These are phyloP conservation scores for Orbilia ellipsospora DNA, from an alignment of 2,329 filamentous ascomycete genomes.

Conservation along the genomic window DNA sequence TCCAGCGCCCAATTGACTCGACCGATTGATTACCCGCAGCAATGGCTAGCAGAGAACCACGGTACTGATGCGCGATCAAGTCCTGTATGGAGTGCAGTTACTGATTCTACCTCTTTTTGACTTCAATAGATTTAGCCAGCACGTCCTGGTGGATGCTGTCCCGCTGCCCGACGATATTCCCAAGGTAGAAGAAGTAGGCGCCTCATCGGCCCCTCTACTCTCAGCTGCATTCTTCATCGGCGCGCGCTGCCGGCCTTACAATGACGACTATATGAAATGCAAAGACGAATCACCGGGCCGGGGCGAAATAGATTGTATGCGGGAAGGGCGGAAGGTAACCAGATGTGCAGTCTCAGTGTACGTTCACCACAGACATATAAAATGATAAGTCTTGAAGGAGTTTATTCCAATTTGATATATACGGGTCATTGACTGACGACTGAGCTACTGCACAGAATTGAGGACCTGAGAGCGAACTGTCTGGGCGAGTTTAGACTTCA, in stretches of 20 bases:
- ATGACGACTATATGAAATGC: conserved; percentile 99
- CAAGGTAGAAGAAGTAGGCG: conserved; percentile 90
- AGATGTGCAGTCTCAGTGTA: conserved; percentile 97
- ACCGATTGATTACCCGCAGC: conserved; percentile 19
- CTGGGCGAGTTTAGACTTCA: conserved; percentile 89
- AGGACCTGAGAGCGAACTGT: conserved; percentile 96
- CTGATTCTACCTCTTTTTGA: conserved; percentile 31
- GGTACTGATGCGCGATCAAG: conserved; percentile 12
- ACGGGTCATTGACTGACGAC: not conserved
- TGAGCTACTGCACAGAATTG: conserved; percentile 71
- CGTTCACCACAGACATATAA: conserved; percentile 60
- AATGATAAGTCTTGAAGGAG: conserved; percentile 7
- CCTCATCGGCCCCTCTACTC: conserved; percentile 89
- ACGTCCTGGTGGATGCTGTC: conserved; percentile 93
- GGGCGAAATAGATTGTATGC: conserved; percentile 94
- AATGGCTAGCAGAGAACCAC: conserved; percentile 44
- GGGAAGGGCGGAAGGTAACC: conserved; percentile 95
- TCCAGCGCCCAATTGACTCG: conserved; percentile 34
- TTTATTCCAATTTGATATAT: not conserved
- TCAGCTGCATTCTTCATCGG: conserved; percentile 98
- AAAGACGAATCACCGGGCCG: conserved; percentile 91
- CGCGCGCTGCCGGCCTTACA: conserved; percentile 91
- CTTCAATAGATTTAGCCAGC: conserved; percentile 84
- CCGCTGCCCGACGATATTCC: conserved; percentile 92
- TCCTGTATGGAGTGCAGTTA: not conserved